phyloP scores from a whole-genome alignment of 306 rosid species.

The Vigna radiata region DNA sequence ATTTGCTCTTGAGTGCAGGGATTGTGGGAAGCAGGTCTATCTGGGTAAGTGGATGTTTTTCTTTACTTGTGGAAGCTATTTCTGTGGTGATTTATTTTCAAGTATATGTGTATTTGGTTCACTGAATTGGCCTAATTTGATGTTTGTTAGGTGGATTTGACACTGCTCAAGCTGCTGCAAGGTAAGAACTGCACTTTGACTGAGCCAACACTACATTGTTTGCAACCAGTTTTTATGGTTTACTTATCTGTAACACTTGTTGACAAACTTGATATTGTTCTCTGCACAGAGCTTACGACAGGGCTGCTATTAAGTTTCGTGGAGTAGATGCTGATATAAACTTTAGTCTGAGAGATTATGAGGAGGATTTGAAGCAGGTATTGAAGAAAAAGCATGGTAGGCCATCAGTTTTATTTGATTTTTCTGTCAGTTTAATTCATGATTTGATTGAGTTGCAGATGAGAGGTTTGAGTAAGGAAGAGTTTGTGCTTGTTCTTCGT shows the following conservation, averaged over 20 bases:
- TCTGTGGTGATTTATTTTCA: not conserved
- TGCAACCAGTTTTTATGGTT: not conserved
- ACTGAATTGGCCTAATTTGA: conserved; percentile 15
- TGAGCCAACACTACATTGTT: conserved; percentile 1
- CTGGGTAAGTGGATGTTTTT: conserved; percentile 59
- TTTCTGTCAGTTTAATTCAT: not conserved
- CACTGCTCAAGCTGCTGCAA: conserved; percentile 80
- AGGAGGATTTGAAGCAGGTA: conserved; percentile 79
- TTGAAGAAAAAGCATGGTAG: not conserved
- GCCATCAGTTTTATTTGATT: not conserved
- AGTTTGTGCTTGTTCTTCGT: conserved; percentile 73
- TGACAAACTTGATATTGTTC: conserved; percentile 23
- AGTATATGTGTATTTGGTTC: not conserved
- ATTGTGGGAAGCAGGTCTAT: conserved; percentile 87
- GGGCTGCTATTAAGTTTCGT: conserved; percentile 86
- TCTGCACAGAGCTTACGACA: conserved; percentile 72
- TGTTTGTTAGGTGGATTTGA: conserved; percentile 74
- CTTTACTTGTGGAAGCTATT: conserved; percentile 2
- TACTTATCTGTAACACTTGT: not conserved
- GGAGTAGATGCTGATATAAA: conserved; percentile 85
- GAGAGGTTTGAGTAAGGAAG: conserved; percentile 70
- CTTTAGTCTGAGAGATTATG: conserved; percentile 71
- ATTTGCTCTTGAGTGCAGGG: conserved; percentile 56
- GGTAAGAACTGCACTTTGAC: conserved; percentile 48
- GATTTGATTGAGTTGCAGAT: conserved; percentile 54